phyloP scores from a whole-genome alignment of 2,329 filamentous ascomycete species.

The Blastomyces silverae region DNA sequence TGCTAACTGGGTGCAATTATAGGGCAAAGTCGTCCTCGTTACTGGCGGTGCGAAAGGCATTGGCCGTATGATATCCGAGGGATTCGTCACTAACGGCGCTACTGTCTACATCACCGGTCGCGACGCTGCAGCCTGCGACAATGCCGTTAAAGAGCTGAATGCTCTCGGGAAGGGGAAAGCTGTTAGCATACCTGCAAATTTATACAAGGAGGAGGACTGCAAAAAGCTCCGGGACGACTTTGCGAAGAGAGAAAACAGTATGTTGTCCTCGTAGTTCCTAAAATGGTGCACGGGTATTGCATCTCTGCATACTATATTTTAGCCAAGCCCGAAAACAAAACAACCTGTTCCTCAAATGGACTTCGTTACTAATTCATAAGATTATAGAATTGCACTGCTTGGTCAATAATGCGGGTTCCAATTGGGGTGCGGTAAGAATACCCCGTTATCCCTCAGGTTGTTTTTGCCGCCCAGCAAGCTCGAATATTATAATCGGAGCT shows the following conservation, averaged over 20 bases:
- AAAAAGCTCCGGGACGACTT: conserved; percentile 45
- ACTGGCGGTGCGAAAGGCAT: conserved; percentile 48
- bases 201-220: conserved; percentile 49
- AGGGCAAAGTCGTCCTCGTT: conserved; percentile 45
- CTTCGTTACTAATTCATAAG: conserved; percentile 27
- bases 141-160: conserved; percentile 45
- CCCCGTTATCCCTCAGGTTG: background rate
- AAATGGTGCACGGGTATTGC: background rate
- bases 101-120: conserved; percentile 50
- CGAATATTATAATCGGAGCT: background rate
- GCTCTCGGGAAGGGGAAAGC: conserved; percentile 48
- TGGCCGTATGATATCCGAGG: conserved; percentile 51
- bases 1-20: conserved; percentile 41
- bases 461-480: background rate
- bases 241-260: conserved; percentile 48
- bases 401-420: conserved; percentile 50
- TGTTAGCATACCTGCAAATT: conserved; percentile 46
- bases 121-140: conserved; percentile 46
- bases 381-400: conserved; percentile 43
- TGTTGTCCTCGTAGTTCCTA: conserved; percentile 35
- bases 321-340: conserved; percentile 19
- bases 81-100: conserved; percentile 48
- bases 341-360: conserved; percentile 22
- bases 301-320: background rate
- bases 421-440: conserved; percentile 43